Conservation (phyloP, 2,329 filamentous ascomycete genomes). For the Aspergillus ochraceoroseus region DNA sequence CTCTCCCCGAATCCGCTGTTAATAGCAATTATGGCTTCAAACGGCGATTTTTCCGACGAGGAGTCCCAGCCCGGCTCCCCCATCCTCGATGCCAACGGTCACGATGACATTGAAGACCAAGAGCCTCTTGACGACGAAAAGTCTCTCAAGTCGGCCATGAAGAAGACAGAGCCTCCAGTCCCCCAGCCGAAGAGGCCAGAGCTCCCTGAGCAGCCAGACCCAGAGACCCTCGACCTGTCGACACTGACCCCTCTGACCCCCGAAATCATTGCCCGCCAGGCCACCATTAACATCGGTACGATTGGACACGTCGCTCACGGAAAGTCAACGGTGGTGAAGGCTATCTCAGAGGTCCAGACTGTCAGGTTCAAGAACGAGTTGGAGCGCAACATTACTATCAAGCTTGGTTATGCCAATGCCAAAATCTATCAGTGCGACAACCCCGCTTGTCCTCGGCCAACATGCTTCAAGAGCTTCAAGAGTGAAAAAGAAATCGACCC, state of each 20-base stretch:
- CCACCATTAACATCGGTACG: constrained; percentile 97
- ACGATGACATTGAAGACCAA: constrained; percentile 70
- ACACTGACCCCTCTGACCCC: constrained; percentile 79
- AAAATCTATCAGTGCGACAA: constrained; percentile 99
- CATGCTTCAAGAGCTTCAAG: constrained; percentile 95
- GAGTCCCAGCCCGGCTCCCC: constrained; percentile 55
- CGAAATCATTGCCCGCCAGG: constrained; percentile 95
- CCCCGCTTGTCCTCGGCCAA: constrained; percentile 80
- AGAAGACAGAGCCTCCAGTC: constrained; percentile 60
- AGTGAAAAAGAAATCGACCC: constrained; percentile 98
- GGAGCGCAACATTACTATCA: constrained; percentile 99
- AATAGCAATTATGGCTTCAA: constrained; percentile 50
- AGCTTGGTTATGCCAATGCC: constrained; percentile 97
- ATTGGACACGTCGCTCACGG: constrained; percentile 99
- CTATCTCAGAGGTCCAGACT: constrained; percentile 97
- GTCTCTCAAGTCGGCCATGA: constrained; percentile 77
- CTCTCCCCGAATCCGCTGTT: constrained; percentile 7
- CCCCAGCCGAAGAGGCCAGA: constrained; percentile 58
- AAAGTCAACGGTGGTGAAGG: constrained; percentile 98
- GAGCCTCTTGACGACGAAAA: constrained; percentile 64
- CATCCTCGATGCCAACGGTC: constrained; percentile 50
- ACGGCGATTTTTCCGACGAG: constrained; percentile 53
- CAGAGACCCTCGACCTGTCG: constrained; percentile 77
- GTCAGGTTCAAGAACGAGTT: constrained; percentile 99
- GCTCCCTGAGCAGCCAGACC: constrained; percentile 87